Evolutionary conservation across 306 rosid species (phyloP), one percentile per base, ranked within the genome.

Genomic region (Cicer arietinum): DNA sequence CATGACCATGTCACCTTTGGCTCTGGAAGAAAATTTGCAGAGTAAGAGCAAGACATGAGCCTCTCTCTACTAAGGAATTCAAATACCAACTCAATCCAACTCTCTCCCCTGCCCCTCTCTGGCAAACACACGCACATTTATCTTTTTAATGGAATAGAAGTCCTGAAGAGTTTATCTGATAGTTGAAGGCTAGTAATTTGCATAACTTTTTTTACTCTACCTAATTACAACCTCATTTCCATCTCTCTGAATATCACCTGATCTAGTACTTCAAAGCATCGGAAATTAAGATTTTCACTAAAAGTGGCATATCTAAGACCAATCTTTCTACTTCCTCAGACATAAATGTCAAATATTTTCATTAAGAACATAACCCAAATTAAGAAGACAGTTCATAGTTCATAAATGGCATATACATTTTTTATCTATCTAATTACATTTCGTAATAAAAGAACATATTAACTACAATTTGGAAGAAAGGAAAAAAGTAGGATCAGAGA

Each of bases 81-180:
- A 48, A 48, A 48, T 48, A 6, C 53, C 53, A 48, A 48, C 17
- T 11, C 53, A 48, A 11, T 48, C 54, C 54, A 48, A 48, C 0
- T 48, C 17, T 11, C 54, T 58, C 16, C 64, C 64, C 42, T 48
- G 7, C 17, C 54, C 64, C 41, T 58, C 50, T 63, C n/a, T 16
- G 35, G 10, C 13, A 16, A 30, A 30, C 6, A 30, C 37, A 30
- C 5, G 6, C 37, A 30, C 37, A 30, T 4, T 30, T 30, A 30
- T 30, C 37, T 30, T 30, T 48, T 47, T 7, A 64, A 64, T 17
- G 52, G 20, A 43, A 42, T 14, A 64, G n/a, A 64, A 8, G n/a
- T 25, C 40, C 3, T 64, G 70, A 46, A 45, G 42, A 46, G 40
- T 17, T 9, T 44, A 66, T 66, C 37, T 66, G 71, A 66, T 45